Percentiles rank a stretch among this genome's conserved stretches.
These are phyloP conservation scores for Kwoniella sp. DNA, from an alignment of 768 basidiomycete genomes.

Conservation along the genomic window DNA sequence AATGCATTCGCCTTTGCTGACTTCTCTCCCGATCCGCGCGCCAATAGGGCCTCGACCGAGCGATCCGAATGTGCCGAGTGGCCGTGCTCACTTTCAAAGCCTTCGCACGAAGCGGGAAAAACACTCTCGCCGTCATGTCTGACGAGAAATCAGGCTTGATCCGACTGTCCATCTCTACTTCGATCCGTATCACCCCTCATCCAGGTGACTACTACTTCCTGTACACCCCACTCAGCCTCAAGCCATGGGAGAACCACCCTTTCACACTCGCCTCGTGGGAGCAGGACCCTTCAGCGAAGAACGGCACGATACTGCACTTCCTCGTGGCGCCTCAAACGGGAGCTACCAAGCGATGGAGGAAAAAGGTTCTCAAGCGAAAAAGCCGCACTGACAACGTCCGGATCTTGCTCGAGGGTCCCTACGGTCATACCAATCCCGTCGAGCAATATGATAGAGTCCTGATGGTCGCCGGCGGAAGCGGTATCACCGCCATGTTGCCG, in stretches of 20 bases:
- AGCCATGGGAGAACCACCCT: constrained; percentile 43
- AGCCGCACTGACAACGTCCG: not conserved
- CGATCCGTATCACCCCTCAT: constrained; percentile 19
- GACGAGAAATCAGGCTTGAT: constrained; percentile 20
- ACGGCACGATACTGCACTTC: constrained; percentile 19
- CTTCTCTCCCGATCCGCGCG: not conserved
- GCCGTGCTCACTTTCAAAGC: constrained; percentile 14
- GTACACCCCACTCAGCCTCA: constrained; percentile 26
- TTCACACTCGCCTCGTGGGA: constrained; percentile 38
- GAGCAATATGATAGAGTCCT: constrained; percentile 27
- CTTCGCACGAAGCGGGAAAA: constrained; percentile 5
- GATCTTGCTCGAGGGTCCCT: constrained; percentile 39
- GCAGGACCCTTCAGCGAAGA: not conserved
- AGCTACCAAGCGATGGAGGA: constrained; percentile 22
- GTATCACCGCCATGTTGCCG: constrained; percentile 35
- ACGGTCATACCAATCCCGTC: constrained; percentile 27
- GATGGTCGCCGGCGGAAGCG: constrained; percentile 31
- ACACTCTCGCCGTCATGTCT: constrained; percentile 13
- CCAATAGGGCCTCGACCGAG: constrained; percentile 10
- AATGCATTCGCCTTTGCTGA: too few relatives aligned
- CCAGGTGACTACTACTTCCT: constrained; percentile 41
- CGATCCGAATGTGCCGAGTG: constrained; percentile 7
- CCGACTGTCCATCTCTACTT: constrained; percentile 21
- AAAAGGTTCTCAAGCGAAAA: constrained; percentile 4
- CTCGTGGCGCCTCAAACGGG: constrained; percentile 27